A percentile compares a stretch with the other conserved stretches of the same genome.
Evolutionary conservation across 1,284 basidiomycete genomes (phyloP).

Genomic region (Moesziomyces parantarcticus): DNA sequence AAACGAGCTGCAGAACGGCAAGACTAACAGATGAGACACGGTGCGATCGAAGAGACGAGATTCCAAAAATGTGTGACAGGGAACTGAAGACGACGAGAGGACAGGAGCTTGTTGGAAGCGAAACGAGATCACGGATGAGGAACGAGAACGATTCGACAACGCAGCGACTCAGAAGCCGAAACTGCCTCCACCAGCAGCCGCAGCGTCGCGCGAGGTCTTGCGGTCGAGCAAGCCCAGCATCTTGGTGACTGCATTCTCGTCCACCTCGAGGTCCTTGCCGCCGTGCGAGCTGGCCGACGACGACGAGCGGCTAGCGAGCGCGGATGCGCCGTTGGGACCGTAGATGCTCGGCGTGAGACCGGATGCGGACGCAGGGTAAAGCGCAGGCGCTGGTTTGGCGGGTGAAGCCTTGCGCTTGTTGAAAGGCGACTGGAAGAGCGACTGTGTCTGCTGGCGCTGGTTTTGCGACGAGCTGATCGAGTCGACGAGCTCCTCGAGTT

Average conservation of each 20-base stretch:
- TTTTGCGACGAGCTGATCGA: conserved; percentile 37
- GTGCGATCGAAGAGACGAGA: no score
- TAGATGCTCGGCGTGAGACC: conserved; percentile 44
- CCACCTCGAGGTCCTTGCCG: conserved; percentile 44
- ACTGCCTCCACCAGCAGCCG: conserved; percentile 8
- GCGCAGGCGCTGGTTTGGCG: conserved; percentile 15
- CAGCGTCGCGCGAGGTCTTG: conserved; percentile 34
- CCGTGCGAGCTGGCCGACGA: conserved; percentile 7
- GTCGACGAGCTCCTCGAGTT: conserved; percentile 60
- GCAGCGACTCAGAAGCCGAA: conserved; percentile 16
- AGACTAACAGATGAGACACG: no score
- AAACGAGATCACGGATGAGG: not conserved
- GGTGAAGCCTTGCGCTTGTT: conserved; percentile 30
- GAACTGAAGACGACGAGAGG: conserved; percentile 5
- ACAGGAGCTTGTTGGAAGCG: conserved; percentile 5
- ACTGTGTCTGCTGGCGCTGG: conserved; percentile 21
- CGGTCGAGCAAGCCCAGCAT: conserved; percentile 52
- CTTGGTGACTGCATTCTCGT: conserved; percentile 50
- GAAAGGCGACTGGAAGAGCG: conserved; percentile 24
- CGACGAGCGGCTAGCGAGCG: conserved; percentile 9
- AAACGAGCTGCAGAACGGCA: no score
- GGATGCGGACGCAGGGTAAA: conserved; percentile 18
- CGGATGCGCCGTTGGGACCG: conserved; percentile 24
- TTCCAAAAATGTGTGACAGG: conserved; percentile 3
- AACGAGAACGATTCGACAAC: conserved; percentile 1